Percentiles rank a stretch among this genome's conserved stretches.
Conservation (phyloP, 2,329 filamentous ascomycete genomes). For the Penicillium sp. region DNA sequence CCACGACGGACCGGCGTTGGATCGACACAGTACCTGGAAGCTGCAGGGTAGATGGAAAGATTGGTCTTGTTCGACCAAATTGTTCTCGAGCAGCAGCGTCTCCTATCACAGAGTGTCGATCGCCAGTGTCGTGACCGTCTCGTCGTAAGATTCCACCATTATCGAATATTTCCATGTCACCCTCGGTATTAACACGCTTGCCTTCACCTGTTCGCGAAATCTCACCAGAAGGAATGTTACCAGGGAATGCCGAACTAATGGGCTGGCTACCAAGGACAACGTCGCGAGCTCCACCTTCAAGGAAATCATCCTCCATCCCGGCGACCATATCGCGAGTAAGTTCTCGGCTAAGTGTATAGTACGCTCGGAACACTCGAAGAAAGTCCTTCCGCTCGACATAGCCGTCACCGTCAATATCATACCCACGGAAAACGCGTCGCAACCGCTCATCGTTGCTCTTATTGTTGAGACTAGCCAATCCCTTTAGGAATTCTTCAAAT, state of each 20-base stretch:
- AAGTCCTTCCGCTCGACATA: slow-evolving; percentile 85
- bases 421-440: slow-evolving; percentile 77
- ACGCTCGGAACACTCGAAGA: slow-evolving; percentile 85
- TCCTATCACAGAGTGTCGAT: slow-evolving; percentile 61
- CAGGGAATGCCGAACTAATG: slow-evolving; percentile 75
- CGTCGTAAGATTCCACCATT: slow-evolving; percentile 61
- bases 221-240: slow-evolving; percentile 65
- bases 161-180: slow-evolving; percentile 64
- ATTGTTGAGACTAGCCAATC: slow-evolving; percentile 66
- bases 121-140: slow-evolving; percentile 60
- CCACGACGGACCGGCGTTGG: slow-evolving; percentile 4
- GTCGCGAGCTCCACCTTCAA: slow-evolving; percentile 73
- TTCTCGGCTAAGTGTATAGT: slow-evolving; percentile 87
- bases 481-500: slow-evolving; percentile 87
- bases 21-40: slow-evolving; percentile 13
- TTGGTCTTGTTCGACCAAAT: slow-evolving; percentile 34
- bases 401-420: slow-evolving; percentile 86
- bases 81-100: slow-evolving; percentile 43
- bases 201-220: slow-evolving; percentile 63
- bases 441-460: slow-evolving; percentile 65
- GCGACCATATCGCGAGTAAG: slow-evolving; percentile 82
- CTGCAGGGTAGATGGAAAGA: slow-evolving; percentile 33
- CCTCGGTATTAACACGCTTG: slow-evolving; percentile 63
- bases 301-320: slow-evolving; percentile 73
- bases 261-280: slow-evolving; percentile 74